These are phyloP conservation scores for Rugonectria rugulosa DNA, from an alignment of 2,329 filamentous ascomycete species.

Conservation along the genomic window DNA sequence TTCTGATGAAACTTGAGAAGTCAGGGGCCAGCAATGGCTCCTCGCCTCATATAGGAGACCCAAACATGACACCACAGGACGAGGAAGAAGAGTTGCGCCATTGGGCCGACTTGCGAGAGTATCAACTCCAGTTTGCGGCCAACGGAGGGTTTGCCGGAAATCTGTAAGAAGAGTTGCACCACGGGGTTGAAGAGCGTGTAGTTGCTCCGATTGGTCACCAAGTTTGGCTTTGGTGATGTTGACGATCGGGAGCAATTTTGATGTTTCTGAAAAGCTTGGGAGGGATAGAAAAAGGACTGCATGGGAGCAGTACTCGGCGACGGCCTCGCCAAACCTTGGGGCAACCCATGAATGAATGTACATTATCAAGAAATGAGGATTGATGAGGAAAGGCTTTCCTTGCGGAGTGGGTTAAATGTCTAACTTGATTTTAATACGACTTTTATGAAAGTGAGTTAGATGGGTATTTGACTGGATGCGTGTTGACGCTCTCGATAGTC, in stretches of 20 bases:
- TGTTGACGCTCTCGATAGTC: constrained; percentile 19
- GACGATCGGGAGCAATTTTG: neutral
- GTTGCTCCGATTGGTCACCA: no score
- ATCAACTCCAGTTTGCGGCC: constrained; percentile 76
- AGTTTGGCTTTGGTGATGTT: no score
- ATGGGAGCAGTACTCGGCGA: neutral
- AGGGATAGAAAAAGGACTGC: constrained; percentile 3
- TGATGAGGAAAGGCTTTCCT: constrained; percentile 8
- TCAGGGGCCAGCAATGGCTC: constrained; percentile 52
- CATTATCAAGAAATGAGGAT: constrained; percentile 7
- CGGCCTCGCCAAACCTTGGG: constrained; percentile 7
- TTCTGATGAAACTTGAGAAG: constrained; percentile 77
- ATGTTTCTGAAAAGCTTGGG: neutral
- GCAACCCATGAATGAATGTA: constrained; percentile 19
- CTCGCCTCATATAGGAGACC: constrained; percentile 41
- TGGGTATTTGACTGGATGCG: constrained; percentile 28
- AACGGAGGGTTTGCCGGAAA: constrained; percentile 61
- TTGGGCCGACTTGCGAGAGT: constrained; percentile 82
- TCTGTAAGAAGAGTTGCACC: no score
- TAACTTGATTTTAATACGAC: constrained; percentile 10
- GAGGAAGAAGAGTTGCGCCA: constrained; percentile 79
- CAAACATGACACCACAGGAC: constrained; percentile 60
- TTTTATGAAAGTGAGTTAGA: constrained; percentile 18
- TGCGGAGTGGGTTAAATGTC: constrained; percentile 1
- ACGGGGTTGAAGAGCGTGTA: no score